Evolutionary conservation across 148 eudicot genomes (phyloP).

Genomic region (Rhododendron henanense): DNA sequence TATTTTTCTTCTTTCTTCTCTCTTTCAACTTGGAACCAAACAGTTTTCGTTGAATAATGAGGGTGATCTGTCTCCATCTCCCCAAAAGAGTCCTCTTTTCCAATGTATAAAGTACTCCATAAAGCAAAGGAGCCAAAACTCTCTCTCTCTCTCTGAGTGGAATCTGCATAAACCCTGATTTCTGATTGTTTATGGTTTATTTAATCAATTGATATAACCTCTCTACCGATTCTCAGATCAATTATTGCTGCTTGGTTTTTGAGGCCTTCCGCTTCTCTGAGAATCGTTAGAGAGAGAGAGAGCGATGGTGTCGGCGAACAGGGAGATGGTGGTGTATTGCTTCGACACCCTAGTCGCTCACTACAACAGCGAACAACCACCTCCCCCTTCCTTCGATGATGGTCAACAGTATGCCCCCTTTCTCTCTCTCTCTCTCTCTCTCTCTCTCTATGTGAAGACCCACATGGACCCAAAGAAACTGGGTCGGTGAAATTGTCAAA

Average conservation of each 20-base stretch:
- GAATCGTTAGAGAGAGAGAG: conserved; percentile 15
- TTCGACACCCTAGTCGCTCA: conserved; percentile 81
- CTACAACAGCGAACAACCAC: conserved; percentile 61
- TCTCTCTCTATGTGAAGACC: neutral
- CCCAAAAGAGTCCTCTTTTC: neutral
- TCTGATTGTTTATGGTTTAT: neutral
- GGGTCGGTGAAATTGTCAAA: neutral
- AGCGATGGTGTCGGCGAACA: conserved; percentile 66
- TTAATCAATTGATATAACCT: neutral
- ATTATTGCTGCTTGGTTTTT: neutral
- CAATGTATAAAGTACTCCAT: neutral
- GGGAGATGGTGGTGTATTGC: conserved; percentile 87
- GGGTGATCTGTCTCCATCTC: neutral
- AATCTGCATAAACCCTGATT: neutral
- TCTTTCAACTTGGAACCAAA: neutral
- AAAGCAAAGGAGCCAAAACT: neutral
- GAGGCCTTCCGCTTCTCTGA: neutral
- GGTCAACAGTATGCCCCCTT: conserved; percentile 52
- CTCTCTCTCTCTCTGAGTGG: neutral
- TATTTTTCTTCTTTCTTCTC: neutral
- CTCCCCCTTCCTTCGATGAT: conserved; percentile 80
- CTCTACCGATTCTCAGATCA: neutral
- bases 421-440: neutral
- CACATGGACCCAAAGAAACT: neutral
- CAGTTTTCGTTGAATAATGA: neutral